Evolutionary conservation across 2,329 filamentous ascomycete species (phyloP).

Genomic region (Xylariaceae sp.): DNA sequence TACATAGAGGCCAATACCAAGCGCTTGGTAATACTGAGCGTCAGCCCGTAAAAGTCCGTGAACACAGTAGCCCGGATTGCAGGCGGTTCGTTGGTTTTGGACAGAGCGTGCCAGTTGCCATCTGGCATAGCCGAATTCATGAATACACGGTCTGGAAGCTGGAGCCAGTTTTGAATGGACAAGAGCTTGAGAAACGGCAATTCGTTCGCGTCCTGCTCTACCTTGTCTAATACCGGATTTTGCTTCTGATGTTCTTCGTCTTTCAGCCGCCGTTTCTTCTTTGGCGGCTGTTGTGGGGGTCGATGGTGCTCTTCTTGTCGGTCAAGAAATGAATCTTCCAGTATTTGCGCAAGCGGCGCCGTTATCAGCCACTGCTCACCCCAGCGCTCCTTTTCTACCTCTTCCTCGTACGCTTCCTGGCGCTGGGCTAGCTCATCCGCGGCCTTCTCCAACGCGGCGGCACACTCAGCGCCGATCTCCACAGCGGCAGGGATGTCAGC

Average conservation of each 20-base stretch:
- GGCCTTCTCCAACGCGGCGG: conserved; percentile 60
- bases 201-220: conserved; percentile 10
- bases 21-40: conserved; percentile 63
- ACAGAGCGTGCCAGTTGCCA: conserved; percentile 63
- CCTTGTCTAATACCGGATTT: background rate
- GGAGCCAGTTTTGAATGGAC: conserved; percentile 55
- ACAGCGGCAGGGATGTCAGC: conserved; percentile 65
- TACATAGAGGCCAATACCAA: conserved; percentile 67
- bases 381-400: conserved; percentile 57
- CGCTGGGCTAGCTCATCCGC: conserved; percentile 62
- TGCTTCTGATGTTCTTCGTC: background rate
- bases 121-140: conserved; percentile 65
- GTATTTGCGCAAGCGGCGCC: conserved; percentile 31
- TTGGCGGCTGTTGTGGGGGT: background rate
- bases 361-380: conserved; percentile 64
- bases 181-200: conserved; percentile 56
- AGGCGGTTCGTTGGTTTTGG: conserved; percentile 52
- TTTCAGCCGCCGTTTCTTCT: background rate
- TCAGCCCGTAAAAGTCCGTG: conserved; percentile 68
- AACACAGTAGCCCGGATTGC: conserved; percentile 71
- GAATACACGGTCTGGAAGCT: conserved; percentile 62
- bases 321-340: conserved; percentile 24
- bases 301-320: conserved; percentile 8
- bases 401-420: conserved; percentile 61
- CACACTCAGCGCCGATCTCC: conserved; percentile 66